Evolutionary conservation across 1,284 basidiomycete genomes (phyloP).

Genomic region (Rhodotorula sp.): DNA sequence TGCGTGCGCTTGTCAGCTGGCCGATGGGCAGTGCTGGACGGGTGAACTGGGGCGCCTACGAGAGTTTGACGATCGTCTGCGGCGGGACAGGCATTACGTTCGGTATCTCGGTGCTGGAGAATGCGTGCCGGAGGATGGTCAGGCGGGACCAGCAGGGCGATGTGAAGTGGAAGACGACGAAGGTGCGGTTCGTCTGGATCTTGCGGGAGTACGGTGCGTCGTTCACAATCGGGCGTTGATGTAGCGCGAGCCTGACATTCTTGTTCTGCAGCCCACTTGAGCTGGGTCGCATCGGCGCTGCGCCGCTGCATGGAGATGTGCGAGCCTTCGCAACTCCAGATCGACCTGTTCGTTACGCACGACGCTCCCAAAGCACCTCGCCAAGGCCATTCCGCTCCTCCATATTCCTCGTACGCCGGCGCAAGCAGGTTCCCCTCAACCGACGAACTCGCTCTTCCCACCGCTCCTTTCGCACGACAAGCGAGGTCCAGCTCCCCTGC

Average conservation of each 20-base stretch:
- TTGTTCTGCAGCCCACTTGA: constrained; percentile 63
- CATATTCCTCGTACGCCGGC: constrained; percentile 46
- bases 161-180: constrained; percentile 56
- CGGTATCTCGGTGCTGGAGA: constrained; percentile 69
- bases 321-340: constrained; percentile 59
- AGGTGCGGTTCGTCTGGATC: constrained; percentile 80
- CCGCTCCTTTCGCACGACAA: constrained; percentile 28
- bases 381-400: constrained; percentile 46
- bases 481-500: background rate
- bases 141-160: constrained; percentile 50
- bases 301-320: constrained; percentile 67
- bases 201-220: constrained; percentile 60
- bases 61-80: constrained; percentile 66
- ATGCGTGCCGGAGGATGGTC: constrained; percentile 63
- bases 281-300: constrained; percentile 73
- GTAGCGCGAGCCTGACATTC: no score
- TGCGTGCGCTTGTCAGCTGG: constrained; percentile 69
- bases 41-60: constrained; percentile 64
- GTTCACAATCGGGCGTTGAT: background rate
- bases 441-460: constrained; percentile 34
- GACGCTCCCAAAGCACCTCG: constrained; percentile 20
- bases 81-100: constrained; percentile 80
- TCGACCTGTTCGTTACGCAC: constrained; percentile 79
- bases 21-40: constrained; percentile 73
- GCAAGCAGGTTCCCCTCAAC: background rate